Evolutionary conservation across 352 stramenopile species (phyloP), one percentile per base, ranked within the genome.

Genomic region (Phytophthora hibernalis): DNA sequence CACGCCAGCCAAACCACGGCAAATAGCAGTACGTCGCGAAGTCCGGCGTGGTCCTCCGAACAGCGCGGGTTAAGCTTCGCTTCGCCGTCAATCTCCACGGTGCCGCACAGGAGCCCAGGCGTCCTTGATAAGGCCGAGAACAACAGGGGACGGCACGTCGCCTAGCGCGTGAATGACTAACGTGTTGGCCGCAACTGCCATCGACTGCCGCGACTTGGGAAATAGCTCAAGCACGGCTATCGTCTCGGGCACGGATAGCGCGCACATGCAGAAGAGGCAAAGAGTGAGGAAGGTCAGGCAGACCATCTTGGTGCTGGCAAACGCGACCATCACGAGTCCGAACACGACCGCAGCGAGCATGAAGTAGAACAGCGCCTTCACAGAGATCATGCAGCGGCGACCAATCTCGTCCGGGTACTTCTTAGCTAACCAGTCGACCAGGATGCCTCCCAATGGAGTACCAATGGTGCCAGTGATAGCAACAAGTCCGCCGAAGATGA

Each of bases 51-150:
- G 60, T 93, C 82, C 53, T 85, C 59, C 30, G 72, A 70, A 65
- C 85, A 94, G 8, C 84, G 74, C 11, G 85, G 85, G 55, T 94
- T 93, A 1, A 94, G 68, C 56, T 78, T 64, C 4, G 83, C 68
- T 48, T 82, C 58, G 45, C 78, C 83, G 69, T 87, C 73, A 15
- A 84, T 82, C 52, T 87, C 83, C 38, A 94, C 66, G 4, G 82
- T 92, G 48, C 82, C 84, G 54, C 94, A 98, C 38, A 79, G 72
- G 96, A n/a, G 96, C 94, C 72, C 96, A 91, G 24, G 76, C 61
- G 66, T 99, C 97, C 76, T 98, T 98, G 54, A 99, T 81, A 60
- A 71, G 80, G 12, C 97, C 97, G 26, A 99, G 73, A 43, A 98
- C 81, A 43, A 98, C 91, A 3, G 96, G 96, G 15, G 91, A 93